A percentile compares a stretch with the other conserved stretches of the same genome.
These are phyloP conservation scores for Calocybe gambosa DNA, from an alignment of 1,284 basidiomycete species.

Conservation along the genomic window DNA sequence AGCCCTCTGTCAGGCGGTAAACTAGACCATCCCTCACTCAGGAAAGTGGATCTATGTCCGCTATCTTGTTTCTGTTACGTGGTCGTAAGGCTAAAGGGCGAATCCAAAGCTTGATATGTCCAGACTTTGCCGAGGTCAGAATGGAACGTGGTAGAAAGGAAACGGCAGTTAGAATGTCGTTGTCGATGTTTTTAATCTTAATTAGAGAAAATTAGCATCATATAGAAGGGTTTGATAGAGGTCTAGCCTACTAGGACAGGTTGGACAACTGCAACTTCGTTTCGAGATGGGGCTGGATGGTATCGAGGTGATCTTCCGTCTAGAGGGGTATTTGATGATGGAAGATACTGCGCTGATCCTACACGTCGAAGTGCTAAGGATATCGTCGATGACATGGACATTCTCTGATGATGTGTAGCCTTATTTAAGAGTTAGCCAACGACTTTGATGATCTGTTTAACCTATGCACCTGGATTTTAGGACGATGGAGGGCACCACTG, in stretches of 20 bases:
- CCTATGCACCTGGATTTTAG: slow-evolving; percentile 49
- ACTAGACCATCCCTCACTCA: not conserved
- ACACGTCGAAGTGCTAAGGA: slow-evolving; percentile 62
- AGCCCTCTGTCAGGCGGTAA: not conserved
- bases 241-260: slow-evolving; percentile 66
- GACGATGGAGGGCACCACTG: slow-evolving; percentile 68
- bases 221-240: not conserved
- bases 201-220: slow-evolving; percentile 7
- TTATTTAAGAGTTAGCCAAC: not conserved
- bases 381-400: slow-evolving; percentile 69
- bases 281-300: slow-evolving; percentile 83
- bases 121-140: slow-evolving; percentile 69
- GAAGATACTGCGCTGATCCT: slow-evolving; percentile 52
- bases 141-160: slow-evolving; percentile 69
- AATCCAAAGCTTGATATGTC: slow-evolving; percentile 79
- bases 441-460: not conserved
- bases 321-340: slow-evolving; percentile 29
- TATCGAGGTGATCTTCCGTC: slow-evolving; percentile 47
- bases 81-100: slow-evolving; percentile 54
- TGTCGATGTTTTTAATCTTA: slow-evolving; percentile 75
- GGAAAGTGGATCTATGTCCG: slow-evolving; percentile 14
- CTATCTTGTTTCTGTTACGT: slow-evolving; percentile 23
- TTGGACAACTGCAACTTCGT: slow-evolving; percentile 86
- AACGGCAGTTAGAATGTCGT: slow-evolving; percentile 67
- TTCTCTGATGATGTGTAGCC: slow-evolving; percentile 57